Evolutionary conservation across 1,284 basidiomycete genomes (phyloP).

Genomic region (Cutaneotrichosporon sp.): DNA sequence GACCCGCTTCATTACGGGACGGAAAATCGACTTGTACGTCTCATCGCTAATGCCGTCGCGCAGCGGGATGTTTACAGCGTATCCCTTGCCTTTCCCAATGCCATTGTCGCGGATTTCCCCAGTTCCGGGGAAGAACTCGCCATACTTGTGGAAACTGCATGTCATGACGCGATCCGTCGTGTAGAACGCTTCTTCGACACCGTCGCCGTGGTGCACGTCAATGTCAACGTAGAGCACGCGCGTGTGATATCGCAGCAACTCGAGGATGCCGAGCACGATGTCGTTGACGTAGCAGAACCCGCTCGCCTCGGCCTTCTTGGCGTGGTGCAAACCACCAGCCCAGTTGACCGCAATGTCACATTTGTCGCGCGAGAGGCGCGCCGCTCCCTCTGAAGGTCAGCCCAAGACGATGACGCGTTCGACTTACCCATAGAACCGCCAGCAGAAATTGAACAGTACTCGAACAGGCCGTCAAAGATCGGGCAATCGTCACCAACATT

Average conservation of each 20-base stretch:
- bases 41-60: slow-evolving; percentile 95
- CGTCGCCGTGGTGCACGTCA: slow-evolving; percentile 98
- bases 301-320: slow-evolving; percentile 97
- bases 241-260: slow-evolving; percentile 86
- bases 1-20: slow-evolving; percentile 89
- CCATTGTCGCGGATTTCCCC: slow-evolving; percentile 92
- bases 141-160: slow-evolving; percentile 96
- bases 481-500: slow-evolving; percentile 95
- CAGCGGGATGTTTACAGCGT: slow-evolving; percentile 90
- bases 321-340: slow-evolving; percentile 96
- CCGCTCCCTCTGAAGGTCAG: slow-evolving; percentile 75
- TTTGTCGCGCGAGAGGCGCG: slow-evolving; percentile 89
- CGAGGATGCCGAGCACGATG: slow-evolving; percentile 94
- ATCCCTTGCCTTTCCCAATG: slow-evolving; percentile 85
- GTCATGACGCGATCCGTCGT: slow-evolving; percentile 99
- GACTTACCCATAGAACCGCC: slow-evolving; percentile 93
- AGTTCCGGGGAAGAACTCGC: slow-evolving; percentile 98
- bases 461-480: slow-evolving; percentile 95
- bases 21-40: slow-evolving; percentile 90
- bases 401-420: too few species aligned
- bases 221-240: slow-evolving; percentile 98
- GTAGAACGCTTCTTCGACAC: slow-evolving; percentile 99
- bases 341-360: slow-evolving; percentile 99
- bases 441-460: slow-evolving; percentile 97
- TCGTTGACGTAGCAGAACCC: slow-evolving; percentile 99